Base-by-base conservation (phyloP, 345 rosid genomes). In the Syzygium grande region DNA sequence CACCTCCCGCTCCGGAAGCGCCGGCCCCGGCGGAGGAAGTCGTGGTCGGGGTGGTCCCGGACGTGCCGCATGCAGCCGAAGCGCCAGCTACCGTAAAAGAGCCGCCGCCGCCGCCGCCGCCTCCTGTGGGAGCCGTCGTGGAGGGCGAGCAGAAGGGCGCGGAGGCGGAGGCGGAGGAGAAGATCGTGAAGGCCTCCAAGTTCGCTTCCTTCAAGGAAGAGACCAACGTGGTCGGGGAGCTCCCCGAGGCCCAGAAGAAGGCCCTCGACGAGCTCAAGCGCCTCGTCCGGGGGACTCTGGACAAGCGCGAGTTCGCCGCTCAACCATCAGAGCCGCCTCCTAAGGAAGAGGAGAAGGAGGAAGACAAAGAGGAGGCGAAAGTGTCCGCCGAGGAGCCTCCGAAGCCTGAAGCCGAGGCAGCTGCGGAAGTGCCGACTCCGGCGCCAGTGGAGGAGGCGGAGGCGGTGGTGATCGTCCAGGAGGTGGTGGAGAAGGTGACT, bases 161-260 rank as follows among this genome's bases (percentile, higher is more conserved):
- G 21, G 87, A 88, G 85, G 88, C 85, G 16, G 87, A 88, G 84
- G 88, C n/a, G 6, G 88, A 61, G 46, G 85, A 84, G 87, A 63
- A 85, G 49, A 84, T 85, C 6, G 86, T 43, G 86, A 86, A 86
- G 73, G 87, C 87, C 51, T 49, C 89, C 16, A 54, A 25, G 25
- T 85, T 85, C 29, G 85, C 84, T 41, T 89, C 89, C n/a, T 89
- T 89, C 87, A 89, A 87, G 87, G 90, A 89, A 56, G 90, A 89
- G 85, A 89, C 86, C 84, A 78, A 89, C 86, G 84, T 85, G 15
- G 91, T 87, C 46, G 87, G 84, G 30, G 89, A 89, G 63, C 89
- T 89, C n/a, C 86, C 91, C 77, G 91, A 89, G 41, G 46, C 59
- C 15, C 87, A 89, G 59, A 87, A 51, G 85, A 87, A 87, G 87